Evolutionary conservation across 75 land plant species (phyloP), one percentile per base, ranked within the genome.

Genomic region (Larix kaempferi): DNA sequence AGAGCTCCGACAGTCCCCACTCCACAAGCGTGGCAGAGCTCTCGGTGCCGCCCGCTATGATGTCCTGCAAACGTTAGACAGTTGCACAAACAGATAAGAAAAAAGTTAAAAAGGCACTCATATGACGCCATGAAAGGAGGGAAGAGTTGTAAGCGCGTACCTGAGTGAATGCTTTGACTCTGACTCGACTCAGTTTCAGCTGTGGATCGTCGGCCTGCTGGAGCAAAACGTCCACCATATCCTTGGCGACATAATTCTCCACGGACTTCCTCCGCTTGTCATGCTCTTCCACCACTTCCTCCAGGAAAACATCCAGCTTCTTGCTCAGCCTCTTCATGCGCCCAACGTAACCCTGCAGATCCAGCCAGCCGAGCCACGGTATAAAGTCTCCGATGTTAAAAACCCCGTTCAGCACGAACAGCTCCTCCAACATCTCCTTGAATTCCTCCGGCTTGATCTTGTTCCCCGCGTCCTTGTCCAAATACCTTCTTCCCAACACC

Each of bases 101-200:
- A 61, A n/a, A 6, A 14, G 13, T 61, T 0, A 21, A 61, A 8
- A 6, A 22, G 0, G 2, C 5, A 13, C 33, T 13, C 17, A 67
- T 5, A 2, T 26, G 0, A 66, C 1, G 14, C 0, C 29, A 11
- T 4, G 29, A 6, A 67, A 26, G 4, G 6, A 33, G 0, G 10
- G 21, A 60, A 60, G 4, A 19, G 23, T 60, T 60, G 3, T 60
- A 2, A 1, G 8, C 6, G 25, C 11, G 1, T 75, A 86, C 91
- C 88, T 84, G 91, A 33, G 86, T 89, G 57, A 89, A 84, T n/a
- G 79, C 88, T 72, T 86, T 89, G 75, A 89, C 82, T 2, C 88
- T 80, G 55, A 78, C 33, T 59, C 80, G 54, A 13, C 26, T 57
- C 26, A 89, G 80, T 76, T 89, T 75, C 65, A 84, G 80, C 1